phyloP scores from a whole-genome alignment of 2,329 filamentous ascomycete genomes.

The Claviceps sp. region DNA sequence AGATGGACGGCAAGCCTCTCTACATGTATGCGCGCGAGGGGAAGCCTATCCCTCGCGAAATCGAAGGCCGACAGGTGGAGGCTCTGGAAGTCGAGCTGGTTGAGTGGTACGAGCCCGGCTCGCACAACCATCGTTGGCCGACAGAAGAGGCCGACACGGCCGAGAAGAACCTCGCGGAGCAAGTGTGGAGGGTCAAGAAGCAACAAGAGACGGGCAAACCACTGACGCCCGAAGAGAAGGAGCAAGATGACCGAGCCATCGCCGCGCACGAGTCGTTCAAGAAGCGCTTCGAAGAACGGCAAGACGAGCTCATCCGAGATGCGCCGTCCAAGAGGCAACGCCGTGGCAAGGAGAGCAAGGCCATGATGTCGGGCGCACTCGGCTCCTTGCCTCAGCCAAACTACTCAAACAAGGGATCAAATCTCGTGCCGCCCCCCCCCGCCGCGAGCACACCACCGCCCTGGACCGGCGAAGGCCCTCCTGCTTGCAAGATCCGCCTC shows the following conservation, averaged over 20 bases:
- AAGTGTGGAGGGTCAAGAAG: constrained; percentile 51
- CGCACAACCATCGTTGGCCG: constrained; percentile 69
- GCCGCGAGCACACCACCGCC: constrained; percentile 36
- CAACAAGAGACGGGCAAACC: constrained; percentile 36
- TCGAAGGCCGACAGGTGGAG: constrained; percentile 66
- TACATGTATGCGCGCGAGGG: constrained; percentile 95
- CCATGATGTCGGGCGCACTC: constrained; percentile 45
- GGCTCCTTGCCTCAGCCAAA: constrained; percentile 34
- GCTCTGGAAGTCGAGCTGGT: constrained; percentile 66
- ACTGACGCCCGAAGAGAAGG: constrained; percentile 39
- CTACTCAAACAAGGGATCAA: constrained; percentile 29
- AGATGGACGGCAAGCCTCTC: constrained; percentile 83
- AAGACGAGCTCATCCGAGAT: constrained; percentile 43
- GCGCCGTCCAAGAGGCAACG: constrained; percentile 23
- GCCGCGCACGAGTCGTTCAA: constrained; percentile 44
- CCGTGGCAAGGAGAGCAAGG: constrained; percentile 16
- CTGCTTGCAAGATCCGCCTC: constrained; percentile 74
- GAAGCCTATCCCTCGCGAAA: constrained; percentile 71
- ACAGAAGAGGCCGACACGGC: constrained; percentile 60
- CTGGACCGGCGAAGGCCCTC: constrained; percentile 49
- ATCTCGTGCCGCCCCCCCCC: constrained; percentile 37
- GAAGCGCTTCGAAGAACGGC: constrained; percentile 42
- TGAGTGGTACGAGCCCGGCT: constrained; percentile 74
- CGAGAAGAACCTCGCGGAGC: constrained; percentile 65
- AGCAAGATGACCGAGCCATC: constrained; percentile 39